These are phyloP conservation scores for Penicillium odoratum DNA, from an alignment of 495 filamentous ascomycete genomes.

Conservation along the genomic window DNA sequence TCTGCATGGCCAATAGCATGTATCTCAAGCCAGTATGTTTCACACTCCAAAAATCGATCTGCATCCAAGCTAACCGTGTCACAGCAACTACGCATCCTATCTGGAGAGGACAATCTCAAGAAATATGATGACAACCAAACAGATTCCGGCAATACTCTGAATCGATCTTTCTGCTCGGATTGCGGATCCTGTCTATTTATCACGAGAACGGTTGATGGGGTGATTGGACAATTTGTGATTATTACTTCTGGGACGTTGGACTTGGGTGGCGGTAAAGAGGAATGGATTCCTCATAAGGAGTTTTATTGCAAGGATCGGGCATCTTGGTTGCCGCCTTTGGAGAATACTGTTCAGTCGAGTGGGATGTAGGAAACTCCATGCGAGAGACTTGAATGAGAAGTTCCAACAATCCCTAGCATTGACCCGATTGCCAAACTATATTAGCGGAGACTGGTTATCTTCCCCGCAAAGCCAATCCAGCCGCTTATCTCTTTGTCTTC, in stretches of 20 bases:
- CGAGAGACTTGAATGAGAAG: too few species aligned
- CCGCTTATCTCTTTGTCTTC: too few species aligned
- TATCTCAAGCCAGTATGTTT: not conserved
- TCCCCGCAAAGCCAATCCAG: too few species aligned
- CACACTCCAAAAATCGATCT: not conserved
- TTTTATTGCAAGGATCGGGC: constrained; percentile 2
- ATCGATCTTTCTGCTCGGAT: not conserved
- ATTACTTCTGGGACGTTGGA: not conserved
- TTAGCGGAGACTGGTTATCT: too few species aligned
- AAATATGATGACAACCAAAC: not conserved
- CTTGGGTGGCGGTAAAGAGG: not conserved
- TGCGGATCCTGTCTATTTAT: not conserved
- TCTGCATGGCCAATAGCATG: not conserved
- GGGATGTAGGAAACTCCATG: not conserved
- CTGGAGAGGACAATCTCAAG: not conserved
- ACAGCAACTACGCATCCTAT: not conserved
- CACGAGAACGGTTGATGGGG: not conserved
- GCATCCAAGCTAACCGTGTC: not conserved
- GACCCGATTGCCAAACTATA: too few species aligned
- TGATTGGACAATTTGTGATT: not conserved
- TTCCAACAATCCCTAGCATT: too few species aligned
- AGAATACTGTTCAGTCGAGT: not conserved
- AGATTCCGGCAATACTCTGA: not conserved
- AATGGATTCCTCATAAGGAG: not conserved
- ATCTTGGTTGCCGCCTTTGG: not conserved